Evolutionary conservation across 495 filamentous ascomycete species (phyloP).

Genomic region (Xylaria venustula): DNA sequence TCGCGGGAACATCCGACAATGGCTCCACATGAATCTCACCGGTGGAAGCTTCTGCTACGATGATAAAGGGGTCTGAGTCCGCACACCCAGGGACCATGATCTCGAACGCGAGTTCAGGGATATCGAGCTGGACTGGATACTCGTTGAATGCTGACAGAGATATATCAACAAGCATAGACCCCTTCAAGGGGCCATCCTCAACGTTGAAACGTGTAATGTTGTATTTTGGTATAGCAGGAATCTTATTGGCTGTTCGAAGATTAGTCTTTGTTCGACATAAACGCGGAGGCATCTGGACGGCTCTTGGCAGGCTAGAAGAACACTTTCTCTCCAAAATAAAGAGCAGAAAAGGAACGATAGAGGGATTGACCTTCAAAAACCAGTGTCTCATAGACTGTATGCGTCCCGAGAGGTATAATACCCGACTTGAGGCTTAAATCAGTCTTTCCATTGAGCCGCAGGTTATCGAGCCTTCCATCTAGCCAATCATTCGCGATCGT

Average conservation of each 20-base stretch:
- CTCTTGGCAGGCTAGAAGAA: conserved; percentile 28
- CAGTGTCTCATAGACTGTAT: conserved; percentile 66
- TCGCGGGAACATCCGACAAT: conserved; percentile 60
- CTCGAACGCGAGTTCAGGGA: conserved; percentile 80
- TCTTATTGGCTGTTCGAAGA: conserved; percentile 51
- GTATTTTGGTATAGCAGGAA: conserved; percentile 76
- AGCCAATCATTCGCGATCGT: conserved; percentile 86
- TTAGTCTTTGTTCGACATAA: conserved; percentile 23
- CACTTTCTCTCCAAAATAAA: conserved; percentile 52
- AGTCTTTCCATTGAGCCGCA: conserved; percentile 70
- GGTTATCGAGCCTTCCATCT: conserved; percentile 64
- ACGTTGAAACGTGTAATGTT: conserved; percentile 75
- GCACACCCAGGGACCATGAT: conserved; percentile 82
- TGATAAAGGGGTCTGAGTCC: conserved; percentile 60
- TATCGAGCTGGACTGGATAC: conserved; percentile 68
- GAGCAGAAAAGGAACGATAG: conserved; percentile 53
- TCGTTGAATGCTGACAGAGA: conserved; percentile 65
- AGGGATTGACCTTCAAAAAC: conserved; percentile 76
- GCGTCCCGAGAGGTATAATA: conserved; percentile 70
- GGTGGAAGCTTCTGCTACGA: conserved; percentile 69
- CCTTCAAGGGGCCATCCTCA: conserved; percentile 60
- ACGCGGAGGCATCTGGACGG: neutral
- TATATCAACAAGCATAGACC: conserved; percentile 75
- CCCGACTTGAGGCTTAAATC: conserved; percentile 72
- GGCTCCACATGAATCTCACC: conserved; percentile 62